A percentile compares a stretch with the other conserved stretches of the same genome.
phyloP scores from a whole-genome alignment of 108 stramenopile species.

The Aurantiochytrium sp. region DNA sequence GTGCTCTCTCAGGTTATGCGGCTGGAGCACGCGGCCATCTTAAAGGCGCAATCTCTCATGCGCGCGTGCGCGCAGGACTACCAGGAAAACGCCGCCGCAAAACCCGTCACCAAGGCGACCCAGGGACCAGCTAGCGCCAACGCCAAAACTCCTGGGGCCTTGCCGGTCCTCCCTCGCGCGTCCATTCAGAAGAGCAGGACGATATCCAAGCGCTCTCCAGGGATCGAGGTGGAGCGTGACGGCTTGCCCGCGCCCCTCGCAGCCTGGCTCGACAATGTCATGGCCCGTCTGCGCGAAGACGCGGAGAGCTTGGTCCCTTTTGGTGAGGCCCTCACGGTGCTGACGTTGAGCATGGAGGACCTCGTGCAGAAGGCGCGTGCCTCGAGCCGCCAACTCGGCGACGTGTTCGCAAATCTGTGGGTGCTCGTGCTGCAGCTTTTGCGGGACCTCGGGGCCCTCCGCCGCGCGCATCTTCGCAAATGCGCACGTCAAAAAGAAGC shows the following conservation, averaged over 20 bases:
- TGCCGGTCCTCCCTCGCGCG: no score
- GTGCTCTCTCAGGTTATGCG: background rate
- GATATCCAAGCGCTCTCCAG: background rate
- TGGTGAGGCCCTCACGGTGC: background rate
- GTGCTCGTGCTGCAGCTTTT: background rate
- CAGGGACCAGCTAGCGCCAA: no score
- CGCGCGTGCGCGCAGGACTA: background rate
- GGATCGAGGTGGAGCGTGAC: background rate
- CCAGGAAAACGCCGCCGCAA: background rate
- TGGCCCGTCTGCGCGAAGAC: background rate
- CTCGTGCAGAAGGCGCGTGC: background rate
- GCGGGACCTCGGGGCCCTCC: background rate
- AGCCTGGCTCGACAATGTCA: background rate
- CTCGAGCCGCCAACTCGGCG: background rate
- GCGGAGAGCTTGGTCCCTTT: background rate
- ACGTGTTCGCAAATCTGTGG: background rate
- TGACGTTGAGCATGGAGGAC: background rate
- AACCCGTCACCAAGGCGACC: background rate
- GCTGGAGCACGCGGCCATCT: background rate
- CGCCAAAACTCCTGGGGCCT: no score
- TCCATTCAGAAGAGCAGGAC: background rate
- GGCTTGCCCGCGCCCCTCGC: background rate
- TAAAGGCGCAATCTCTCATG: background rate
- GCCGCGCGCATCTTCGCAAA: background rate
- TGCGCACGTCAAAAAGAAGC: background rate